Evolutionary conservation across 106 monocot genomes (phyloP), one percentile per base, ranked within the genome.

Genomic region (Apostasia ramifera): DNA sequence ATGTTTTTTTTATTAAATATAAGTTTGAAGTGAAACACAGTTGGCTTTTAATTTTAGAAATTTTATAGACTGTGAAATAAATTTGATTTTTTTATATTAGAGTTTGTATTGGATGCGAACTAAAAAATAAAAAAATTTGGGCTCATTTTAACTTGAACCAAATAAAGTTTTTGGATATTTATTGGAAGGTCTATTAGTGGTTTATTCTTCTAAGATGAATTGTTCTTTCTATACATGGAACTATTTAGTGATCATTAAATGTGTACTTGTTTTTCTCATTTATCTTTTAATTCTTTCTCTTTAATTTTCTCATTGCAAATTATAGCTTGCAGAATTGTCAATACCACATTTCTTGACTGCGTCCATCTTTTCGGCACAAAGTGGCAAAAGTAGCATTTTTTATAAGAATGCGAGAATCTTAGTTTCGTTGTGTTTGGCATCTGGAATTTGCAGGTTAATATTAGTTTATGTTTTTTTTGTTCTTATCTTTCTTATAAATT

Each of bases 301-400:
- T 56, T 66, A 40, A 48, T 70, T 70, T 13, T 51, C 48, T 71
- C 63, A 40, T 49, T 79, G 43, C 15, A 45, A 60, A 62, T 59
- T 79, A 72, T 77, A 95, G 95, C 64, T 89, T 54, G 82, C 95
- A 53, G 95, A 95, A 60, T 74, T 95, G 53, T 81, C 84, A 50
- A 89, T 95, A 68, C 95, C 95, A 12, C 83, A 95, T 84, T 92
- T 95, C 82, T 79, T 95, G 67, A 81, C 95, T n/a, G 95, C 89
- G 47, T 88, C 92, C 37, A 89, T 95, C 15, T 95, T 95, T 86
- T 91, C 88, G 52, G 95, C 95, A 56, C 89, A 95, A 66, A 86
- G 81, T 76, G 81, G 82, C 58, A 80, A 89, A 53, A 76, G 78
- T 48, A 51, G 71, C n/a, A 48, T 62, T 12, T 97, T 97, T 55